Evolutionary conservation across 116 monocot genomes (phyloP), one percentile per base, ranked within the genome.

Genomic region (Zostera marina): DNA sequence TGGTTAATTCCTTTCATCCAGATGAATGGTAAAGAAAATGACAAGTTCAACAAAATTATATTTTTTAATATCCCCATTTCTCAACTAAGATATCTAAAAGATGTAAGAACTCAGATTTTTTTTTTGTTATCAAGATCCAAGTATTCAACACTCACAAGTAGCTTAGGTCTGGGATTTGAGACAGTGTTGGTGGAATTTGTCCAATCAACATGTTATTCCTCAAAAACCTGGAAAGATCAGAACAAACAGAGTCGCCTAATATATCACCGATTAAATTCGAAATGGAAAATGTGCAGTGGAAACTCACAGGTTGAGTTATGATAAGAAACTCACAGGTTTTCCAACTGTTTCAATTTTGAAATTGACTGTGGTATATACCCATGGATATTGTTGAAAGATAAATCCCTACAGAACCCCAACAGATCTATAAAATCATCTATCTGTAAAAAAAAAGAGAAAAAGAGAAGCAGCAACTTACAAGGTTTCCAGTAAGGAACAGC

Each of bases 351-450:
- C 41, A 94, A 61, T 53, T 88, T 94, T 25, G 94, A 88, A 66
- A 88, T 78, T 8, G 94, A 88, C 59, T 79, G 85, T 2, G 94
- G 94, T 65, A 94, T 85, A 58, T 94, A 88, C 8, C 94, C 94
- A 61, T 65, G 68, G 2, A 94, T 67, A 57, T 78, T 82, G 68
- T 94, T 94, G 59, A 72, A 84, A 9, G 88, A 84, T 20, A 94
- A 41, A 68, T 94, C 94, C 64, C 94, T 94, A 54, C 32, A 32
- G 44, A 45, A 45, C 10, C 44, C 44, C 12, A 45, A 0, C 44
- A 45, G 12, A 45, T 45, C 44, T 45, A 11, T 45, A 14, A 14
- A 45, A 14, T 5, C 3, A 14, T 2, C 10, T n/a, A n/a, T n/a
- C n/a, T n/a, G n/a, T n/a, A 45, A 2, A 45, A 7, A n/a, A 44